Percentiles rank a stretch among this genome's conserved stretches.
Evolutionary conservation across 495 filamentous ascomycete species (phyloP).

Genomic region (Trypethelium eluteriae): DNA sequence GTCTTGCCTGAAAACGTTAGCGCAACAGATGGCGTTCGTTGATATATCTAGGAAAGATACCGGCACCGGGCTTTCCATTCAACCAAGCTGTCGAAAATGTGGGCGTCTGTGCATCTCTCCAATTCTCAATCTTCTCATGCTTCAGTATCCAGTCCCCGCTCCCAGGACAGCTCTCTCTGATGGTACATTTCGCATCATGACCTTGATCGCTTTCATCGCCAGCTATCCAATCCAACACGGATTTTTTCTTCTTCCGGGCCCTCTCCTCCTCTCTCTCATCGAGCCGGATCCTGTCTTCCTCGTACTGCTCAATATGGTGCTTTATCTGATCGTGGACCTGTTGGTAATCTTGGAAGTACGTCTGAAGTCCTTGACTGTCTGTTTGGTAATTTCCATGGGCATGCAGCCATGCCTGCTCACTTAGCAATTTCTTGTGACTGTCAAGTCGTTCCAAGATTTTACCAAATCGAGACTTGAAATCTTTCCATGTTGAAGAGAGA

Average conservation of each 20-base stretch:
- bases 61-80: slow-evolving; percentile 20
- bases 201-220: not conserved
- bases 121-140: slow-evolving; percentile 13
- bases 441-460: slow-evolving; percentile 34
- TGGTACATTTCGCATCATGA: not conserved
- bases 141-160: slow-evolving; percentile 17
- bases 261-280: not conserved
- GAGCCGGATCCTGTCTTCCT: slow-evolving; percentile 2
- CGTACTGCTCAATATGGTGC: slow-evolving; percentile 12
- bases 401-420: slow-evolving; percentile 24
- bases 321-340: slow-evolving; percentile 10
- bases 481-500: slow-evolving; percentile 37
- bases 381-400: not conserved
- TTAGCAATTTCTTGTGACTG: slow-evolving; percentile 35
- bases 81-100: slow-evolving; percentile 13
- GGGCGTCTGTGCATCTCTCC: slow-evolving; percentile 4
- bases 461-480: slow-evolving; percentile 35
- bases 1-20: slow-evolving; percentile 21
- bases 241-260: not conserved
- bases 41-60: not conserved
- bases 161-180: not conserved
- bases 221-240: not conserved
- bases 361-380: not conserved
- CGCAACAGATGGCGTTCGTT: not conserved
- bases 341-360: not conserved